A percentile compares a stretch with the other conserved stretches of the same genome.
phyloP scores from a whole-genome alignment of 2,329 filamentous ascomycete species.

The Beauveria varroae region DNA sequence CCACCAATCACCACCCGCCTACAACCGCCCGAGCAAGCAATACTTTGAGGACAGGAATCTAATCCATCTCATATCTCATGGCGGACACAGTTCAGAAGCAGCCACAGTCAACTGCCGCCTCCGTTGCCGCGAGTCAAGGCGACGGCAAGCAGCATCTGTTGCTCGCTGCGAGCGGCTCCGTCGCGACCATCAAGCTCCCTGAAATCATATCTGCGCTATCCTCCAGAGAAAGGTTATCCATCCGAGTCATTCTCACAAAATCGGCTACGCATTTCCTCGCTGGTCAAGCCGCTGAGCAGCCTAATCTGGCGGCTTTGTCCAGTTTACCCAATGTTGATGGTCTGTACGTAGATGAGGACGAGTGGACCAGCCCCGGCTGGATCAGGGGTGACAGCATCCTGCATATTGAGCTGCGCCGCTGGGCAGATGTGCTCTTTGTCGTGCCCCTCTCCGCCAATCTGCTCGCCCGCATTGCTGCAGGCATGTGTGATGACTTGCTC shows the following conservation, averaged over 20 bases:
- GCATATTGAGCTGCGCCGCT: constrained; percentile 78
- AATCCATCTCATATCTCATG: not conserved
- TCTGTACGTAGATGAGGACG: constrained; percentile 76
- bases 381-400: constrained; percentile 69
- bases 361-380: constrained; percentile 71
- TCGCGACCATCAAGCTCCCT: constrained; percentile 83
- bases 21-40: not conserved
- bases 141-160: constrained; percentile 37
- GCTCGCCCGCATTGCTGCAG: constrained; percentile 74
- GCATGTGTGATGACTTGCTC: constrained; percentile 71
- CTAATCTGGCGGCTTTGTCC: constrained; percentile 52
- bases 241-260: constrained; percentile 75
- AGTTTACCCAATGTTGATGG: constrained; percentile 65
- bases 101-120: constrained; percentile 17
- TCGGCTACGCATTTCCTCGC: constrained; percentile 68
- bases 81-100: not conserved
- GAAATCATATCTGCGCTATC: constrained; percentile 55
- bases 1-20: not conserved
- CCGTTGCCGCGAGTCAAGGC: constrained; percentile 23
- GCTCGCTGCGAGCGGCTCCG: constrained; percentile 42
- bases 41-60: not conserved
- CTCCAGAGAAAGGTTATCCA: constrained; percentile 52
- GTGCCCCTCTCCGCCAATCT: constrained; percentile 79
- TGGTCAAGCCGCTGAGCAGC: constrained; percentile 72
- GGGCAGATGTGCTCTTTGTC: constrained; percentile 72